A percentile compares a stretch with the other conserved stretches of the same genome.
These are phyloP conservation scores for Globisporangium viniferum DNA, from an alignment of 352 stramenopile genomes.

Conservation along the genomic window DNA sequence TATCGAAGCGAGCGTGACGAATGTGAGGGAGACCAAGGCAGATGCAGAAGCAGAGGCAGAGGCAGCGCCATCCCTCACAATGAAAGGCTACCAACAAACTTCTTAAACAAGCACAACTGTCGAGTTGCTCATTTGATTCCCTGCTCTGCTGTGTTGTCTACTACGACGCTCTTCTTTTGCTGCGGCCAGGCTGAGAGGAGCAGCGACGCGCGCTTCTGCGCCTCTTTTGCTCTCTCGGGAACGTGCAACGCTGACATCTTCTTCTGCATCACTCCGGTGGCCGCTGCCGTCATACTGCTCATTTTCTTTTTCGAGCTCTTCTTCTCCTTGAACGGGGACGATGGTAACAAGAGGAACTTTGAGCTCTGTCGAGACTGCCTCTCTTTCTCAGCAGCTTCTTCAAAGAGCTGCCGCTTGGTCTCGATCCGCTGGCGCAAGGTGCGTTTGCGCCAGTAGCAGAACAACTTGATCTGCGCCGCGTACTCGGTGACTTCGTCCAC, in stretches of 20 bases:
- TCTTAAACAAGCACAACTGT: neutral
- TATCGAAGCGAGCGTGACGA: neutral
- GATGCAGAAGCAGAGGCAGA: neutral
- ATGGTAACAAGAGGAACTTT: neutral
- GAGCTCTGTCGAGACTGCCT: neutral
- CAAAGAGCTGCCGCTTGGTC: conserved; percentile 26
- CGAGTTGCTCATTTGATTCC: neutral
- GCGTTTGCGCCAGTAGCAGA: conserved; percentile 44
- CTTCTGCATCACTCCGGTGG: neutral
- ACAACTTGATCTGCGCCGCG: conserved; percentile 53
- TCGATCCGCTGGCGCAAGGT: conserved; percentile 39
- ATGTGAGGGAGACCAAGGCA: neutral
- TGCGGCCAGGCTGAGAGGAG: neutral
- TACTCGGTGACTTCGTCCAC: conserved; percentile 48
- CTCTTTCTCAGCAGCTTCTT: conserved; percentile 23
- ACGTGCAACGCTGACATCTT: neutral
- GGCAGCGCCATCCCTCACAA: neutral
- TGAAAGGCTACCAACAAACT: neutral
- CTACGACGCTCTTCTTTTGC: neutral
- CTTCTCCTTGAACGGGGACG: neutral
- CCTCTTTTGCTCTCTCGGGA: neutral
- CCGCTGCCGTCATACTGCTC: neutral
- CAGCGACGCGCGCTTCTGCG: conserved; percentile 7
- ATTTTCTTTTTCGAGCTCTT: neutral
- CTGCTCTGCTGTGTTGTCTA: neutral